Conservation (phyloP, 2,329 filamentous ascomycete species). For the Drechslerella dactyloides region DNA sequence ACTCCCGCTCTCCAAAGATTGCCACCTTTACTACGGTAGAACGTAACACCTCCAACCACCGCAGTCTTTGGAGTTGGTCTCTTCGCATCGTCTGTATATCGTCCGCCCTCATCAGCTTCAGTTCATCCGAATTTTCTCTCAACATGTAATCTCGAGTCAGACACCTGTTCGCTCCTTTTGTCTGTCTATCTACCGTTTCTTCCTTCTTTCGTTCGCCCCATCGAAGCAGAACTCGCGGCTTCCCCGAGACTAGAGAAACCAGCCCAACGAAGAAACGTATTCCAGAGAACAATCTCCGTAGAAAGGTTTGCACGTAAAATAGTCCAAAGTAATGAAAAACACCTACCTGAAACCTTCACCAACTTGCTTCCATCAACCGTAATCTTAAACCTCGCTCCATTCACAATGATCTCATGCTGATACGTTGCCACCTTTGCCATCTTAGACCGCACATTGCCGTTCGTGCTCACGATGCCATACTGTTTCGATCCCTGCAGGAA, state of each 20-base stretch:
- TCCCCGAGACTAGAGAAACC: too few relatives aligned
- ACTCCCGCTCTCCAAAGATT: conserved; percentile 81
- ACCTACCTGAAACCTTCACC: conserved; percentile 73
- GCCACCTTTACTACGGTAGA: conserved; percentile 83
- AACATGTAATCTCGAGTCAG: conserved; percentile 12
- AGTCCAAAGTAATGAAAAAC: conserved; percentile 1
- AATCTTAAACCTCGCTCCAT: conserved; percentile 76
- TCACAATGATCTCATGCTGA: conserved; percentile 69
- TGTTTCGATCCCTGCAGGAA: conserved; percentile 58
- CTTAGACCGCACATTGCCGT: conserved; percentile 52
- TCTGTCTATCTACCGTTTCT: too few relatives aligned
- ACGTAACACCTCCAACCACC: conserved; percentile 76
- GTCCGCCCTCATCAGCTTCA: conserved; percentile 28
- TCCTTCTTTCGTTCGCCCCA: too few relatives aligned
- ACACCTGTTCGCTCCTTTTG: neutral
- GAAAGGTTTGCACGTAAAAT: too few relatives aligned
- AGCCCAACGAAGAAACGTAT: too few relatives aligned
- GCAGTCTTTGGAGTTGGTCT: conserved; percentile 76
- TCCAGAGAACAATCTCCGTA: too few relatives aligned
- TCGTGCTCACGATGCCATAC: conserved; percentile 53
- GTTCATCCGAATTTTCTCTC: conserved; percentile 18
- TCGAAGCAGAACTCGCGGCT: too few relatives aligned
- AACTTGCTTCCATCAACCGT: conserved; percentile 82
- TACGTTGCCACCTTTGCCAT: conserved; percentile 57
- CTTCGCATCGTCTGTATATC: conserved; percentile 60